phyloP scores from a whole-genome alignment of 306 rosid genomes.

The Sophora flavescens region DNA sequence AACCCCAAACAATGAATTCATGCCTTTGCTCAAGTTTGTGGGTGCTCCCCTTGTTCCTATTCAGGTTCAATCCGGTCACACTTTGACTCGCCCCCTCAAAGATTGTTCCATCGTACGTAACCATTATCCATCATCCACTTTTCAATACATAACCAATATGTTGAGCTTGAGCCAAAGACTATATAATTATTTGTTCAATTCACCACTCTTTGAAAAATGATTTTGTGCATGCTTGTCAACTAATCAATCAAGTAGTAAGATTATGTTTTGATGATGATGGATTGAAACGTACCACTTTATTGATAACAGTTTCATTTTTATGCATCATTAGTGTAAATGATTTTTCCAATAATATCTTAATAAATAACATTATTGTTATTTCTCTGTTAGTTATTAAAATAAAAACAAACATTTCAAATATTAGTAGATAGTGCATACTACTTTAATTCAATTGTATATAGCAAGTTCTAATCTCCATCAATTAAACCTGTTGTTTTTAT shows the following conservation, averaged over 20 bases:
- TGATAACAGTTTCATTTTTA: too few species aligned
- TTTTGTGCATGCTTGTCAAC: neutral
- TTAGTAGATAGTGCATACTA: too few species aligned
- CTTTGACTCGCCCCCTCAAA: slow-evolving; percentile 69
- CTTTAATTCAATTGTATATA: too few species aligned
- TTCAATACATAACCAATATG: neutral
- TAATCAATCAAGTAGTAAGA: neutral
- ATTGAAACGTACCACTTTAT: too few species aligned
- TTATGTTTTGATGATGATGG: neutral
- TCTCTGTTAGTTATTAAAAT: too few species aligned
- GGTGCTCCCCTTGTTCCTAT: slow-evolving; percentile 86
- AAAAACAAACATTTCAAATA: too few species aligned
- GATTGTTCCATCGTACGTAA: slow-evolving; percentile 73
- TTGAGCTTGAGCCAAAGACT: too few species aligned
- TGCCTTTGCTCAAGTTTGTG: slow-evolving; percentile 84
- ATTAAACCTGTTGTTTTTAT: neutral
- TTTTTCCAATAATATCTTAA: too few species aligned
- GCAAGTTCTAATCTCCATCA: neutral
- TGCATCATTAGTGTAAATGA: too few species aligned
- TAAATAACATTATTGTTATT: too few species aligned
- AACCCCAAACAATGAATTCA: slow-evolving; percentile 65
- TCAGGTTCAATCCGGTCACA: slow-evolving; percentile 62
- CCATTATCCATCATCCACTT: neutral
- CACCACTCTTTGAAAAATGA: neutral
- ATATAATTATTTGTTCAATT: too few species aligned